A percentile compares a stretch with the other conserved stretches of the same genome.
Evolutionary conservation across 305 asterid species (phyloP).

Genomic region (Fraxinus dipetala): DNA sequence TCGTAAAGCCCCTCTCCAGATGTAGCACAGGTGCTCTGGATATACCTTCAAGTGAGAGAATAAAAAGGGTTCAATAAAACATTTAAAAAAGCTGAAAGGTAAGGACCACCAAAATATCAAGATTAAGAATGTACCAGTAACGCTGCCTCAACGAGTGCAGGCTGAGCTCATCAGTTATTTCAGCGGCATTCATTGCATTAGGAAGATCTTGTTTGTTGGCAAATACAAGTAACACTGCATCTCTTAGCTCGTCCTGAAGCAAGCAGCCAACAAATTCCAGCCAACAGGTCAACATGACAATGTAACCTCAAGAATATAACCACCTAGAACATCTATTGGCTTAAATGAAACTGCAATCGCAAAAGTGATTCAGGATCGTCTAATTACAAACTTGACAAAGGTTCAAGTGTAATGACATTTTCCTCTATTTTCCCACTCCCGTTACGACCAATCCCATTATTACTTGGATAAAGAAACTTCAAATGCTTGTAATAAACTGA

Average conservation of each 20-base stretch:
- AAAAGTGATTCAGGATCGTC: background rate
- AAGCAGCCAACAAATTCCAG: conserved; percentile 6
- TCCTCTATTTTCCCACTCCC: background rate
- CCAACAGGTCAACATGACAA: background rate
- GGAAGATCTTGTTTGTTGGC: conserved; percentile 92
- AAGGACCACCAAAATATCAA: background rate
- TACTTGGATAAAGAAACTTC: background rate
- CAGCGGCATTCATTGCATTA: conserved; percentile 89
- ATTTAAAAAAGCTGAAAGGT: background rate
- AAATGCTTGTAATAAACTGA: background rate
- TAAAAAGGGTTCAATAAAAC: background rate
- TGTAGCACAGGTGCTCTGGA: conserved; percentile 79
- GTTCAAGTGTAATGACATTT: background rate
- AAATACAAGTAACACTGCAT: conserved; percentile 76
- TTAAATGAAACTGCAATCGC: background rate
- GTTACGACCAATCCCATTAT: background rate
- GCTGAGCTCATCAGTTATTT: conserved; percentile 81
- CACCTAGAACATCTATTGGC: background rate
- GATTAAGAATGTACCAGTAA: conserved; percentile 52
- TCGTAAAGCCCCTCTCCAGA: conserved; percentile 76
- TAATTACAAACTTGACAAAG: background rate
- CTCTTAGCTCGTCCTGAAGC: conserved; percentile 72
- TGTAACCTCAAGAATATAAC: background rate
- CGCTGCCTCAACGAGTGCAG: conserved; percentile 92
- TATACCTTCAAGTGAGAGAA: conserved; percentile 43